Conservation (phyloP, 2,329 filamentous ascomycete genomes). For the Hypoxylon rubiginosum region DNA sequence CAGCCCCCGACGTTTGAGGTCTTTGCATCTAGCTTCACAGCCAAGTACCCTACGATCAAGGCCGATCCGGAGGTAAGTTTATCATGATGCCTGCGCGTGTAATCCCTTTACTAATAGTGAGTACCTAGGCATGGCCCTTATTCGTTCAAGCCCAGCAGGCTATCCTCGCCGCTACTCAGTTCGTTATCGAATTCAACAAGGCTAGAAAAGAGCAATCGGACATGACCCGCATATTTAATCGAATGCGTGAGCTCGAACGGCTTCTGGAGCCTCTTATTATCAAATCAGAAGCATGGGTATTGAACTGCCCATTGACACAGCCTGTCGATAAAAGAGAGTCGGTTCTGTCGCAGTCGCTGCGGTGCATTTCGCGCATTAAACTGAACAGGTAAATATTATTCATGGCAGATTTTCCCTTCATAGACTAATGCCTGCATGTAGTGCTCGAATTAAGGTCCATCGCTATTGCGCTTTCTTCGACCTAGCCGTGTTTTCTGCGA, state of each 20-base stretch:
- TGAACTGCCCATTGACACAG: constrained; percentile 52
- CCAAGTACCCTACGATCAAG: constrained; percentile 57
- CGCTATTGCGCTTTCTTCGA: constrained; percentile 66
- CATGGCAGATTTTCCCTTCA: neutral
- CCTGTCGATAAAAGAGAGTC: constrained; percentile 57
- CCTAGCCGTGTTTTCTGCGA: constrained; percentile 62
- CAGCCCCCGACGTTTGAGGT: constrained; percentile 60
- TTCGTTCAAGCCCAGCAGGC: constrained; percentile 63
- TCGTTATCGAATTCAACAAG: constrained; percentile 63
- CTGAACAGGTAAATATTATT: constrained; percentile 58
- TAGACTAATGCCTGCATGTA: constrained; percentile 44
- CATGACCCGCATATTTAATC: constrained; percentile 57
- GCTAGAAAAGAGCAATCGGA: constrained; percentile 55
- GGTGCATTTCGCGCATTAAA: constrained; percentile 64
- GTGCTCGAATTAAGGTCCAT: constrained; percentile 65
- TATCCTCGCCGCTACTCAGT: constrained; percentile 62
- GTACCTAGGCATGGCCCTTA: constrained; percentile 58
- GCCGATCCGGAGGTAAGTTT: constrained; percentile 58
- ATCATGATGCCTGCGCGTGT: neutral
- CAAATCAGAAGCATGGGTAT: constrained; percentile 55
- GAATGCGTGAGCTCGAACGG: constrained; percentile 58
- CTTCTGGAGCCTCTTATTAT: constrained; percentile 55
- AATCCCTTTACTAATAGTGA: constrained; percentile 32
- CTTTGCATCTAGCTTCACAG: constrained; percentile 60
- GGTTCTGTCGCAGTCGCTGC: constrained; percentile 59